These are phyloP conservation scores for Odontarrhena argentea DNA, from an alignment of 345 rosid species.

Conservation along the genomic window DNA sequence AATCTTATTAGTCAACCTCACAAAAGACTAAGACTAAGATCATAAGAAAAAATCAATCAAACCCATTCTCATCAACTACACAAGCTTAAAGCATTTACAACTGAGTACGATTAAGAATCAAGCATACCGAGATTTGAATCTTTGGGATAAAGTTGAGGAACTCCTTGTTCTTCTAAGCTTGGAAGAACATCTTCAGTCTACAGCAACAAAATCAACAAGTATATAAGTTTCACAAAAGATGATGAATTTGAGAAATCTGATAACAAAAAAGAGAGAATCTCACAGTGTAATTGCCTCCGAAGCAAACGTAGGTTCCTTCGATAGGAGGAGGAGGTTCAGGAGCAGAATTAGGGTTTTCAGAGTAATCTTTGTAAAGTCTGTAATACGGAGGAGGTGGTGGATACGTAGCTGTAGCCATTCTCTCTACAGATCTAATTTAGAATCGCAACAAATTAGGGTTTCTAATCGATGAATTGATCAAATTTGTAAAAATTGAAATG, in stretches of 20 bases:
- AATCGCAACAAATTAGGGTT: constrained; percentile 8
- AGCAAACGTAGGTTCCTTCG: constrained; percentile 76
- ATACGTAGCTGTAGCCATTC: constrained; percentile 87
- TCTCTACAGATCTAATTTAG: constrained; percentile 21
- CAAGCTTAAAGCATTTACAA: background rate
- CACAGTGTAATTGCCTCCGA: constrained; percentile 76
- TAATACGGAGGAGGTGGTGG: constrained; percentile 95
- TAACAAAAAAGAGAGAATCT: constrained; percentile 17
- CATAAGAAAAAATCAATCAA: background rate
- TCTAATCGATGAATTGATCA: background rate
- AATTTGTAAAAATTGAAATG: background rate
- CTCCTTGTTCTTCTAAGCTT: constrained; percentile 90
- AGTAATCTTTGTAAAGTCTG: constrained; percentile 85
- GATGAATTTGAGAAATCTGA: background rate
- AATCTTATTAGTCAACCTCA: no score
- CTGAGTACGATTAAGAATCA: background rate
- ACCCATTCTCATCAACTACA: background rate
- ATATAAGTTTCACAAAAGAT: background rate
- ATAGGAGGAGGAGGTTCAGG: constrained; percentile 82
- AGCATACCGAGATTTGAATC: constrained; percentile 69
- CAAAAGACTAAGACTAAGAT: background rate
- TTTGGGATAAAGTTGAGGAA: constrained; percentile 71
- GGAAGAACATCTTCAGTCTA: constrained; percentile 91
- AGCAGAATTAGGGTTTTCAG: constrained; percentile 62
- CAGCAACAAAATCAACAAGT: constrained; percentile 3